A percentile compares a stretch with the other conserved stretches of the same genome.
Evolutionary conservation across 129 eudicot species (phyloP).

Genomic region (Escallonia rubra): DNA sequence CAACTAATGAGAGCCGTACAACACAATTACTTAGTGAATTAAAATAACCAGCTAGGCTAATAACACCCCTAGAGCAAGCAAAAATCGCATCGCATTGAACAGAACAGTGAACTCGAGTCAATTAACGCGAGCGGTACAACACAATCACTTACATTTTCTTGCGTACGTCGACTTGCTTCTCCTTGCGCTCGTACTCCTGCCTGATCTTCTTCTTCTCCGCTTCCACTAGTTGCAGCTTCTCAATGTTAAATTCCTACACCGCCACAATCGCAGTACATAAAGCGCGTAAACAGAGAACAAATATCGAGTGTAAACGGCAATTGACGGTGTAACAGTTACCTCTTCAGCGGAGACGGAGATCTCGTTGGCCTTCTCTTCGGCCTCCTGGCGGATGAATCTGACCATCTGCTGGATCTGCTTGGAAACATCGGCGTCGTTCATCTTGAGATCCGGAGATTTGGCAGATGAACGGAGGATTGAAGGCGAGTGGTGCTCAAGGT

Average conservation of each 20-base stretch:
- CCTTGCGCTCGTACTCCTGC: constrained; percentile 93
- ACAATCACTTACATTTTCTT: constrained; percentile 67
- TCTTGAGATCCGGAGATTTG: constrained; percentile 21
- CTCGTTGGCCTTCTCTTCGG: constrained; percentile 98
- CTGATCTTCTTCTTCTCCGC: constrained; percentile 99
- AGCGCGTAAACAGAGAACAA: background rate
- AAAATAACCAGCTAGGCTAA: too few relatives aligned
- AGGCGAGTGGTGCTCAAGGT: too few relatives aligned
- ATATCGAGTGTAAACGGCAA: background rate
- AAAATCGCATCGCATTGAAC: too few relatives aligned
- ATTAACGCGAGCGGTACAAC: background rate
- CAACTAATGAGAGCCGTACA: too few relatives aligned
- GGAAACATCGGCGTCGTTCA: constrained; percentile 77
- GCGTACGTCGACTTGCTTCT: constrained; percentile 85
- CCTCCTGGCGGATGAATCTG: constrained; percentile 92
- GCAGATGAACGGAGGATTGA: background rate
- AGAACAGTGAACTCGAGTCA: too few relatives aligned
- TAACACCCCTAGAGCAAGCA: too few relatives aligned
- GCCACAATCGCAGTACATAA: background rate
- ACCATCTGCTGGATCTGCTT: constrained; percentile 99
- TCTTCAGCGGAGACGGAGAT: constrained; percentile 96
- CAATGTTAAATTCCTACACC: constrained; percentile 77
- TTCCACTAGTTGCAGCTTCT: constrained; percentile 86
- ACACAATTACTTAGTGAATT: too few relatives aligned
- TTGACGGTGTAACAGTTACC: constrained; percentile 21